Evolutionary conservation across 768 basidiomycete species (phyloP).

Genomic region (Rossbeevera mucosa): DNA sequence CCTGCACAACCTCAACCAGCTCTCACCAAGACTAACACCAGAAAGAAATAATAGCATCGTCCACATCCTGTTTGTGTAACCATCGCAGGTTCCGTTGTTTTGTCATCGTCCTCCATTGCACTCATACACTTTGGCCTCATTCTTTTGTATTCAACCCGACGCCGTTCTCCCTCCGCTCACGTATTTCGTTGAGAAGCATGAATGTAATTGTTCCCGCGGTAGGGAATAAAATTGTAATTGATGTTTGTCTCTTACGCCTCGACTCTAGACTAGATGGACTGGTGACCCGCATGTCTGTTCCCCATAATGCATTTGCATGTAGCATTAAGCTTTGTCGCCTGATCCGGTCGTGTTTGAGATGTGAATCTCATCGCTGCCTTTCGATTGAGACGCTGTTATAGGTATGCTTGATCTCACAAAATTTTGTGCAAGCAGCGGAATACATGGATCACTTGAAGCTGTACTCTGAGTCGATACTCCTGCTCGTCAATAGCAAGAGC

Average conservation of each 20-base stretch:
- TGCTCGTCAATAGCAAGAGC: background rate
- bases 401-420: background rate
- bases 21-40: slow-evolving; percentile 37
- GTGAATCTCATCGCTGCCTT: background rate
- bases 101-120: slow-evolving; percentile 20
- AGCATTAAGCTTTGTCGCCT: background rate
- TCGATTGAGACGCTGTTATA: background rate
- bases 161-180: slow-evolving; percentile 2
- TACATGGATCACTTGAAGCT: background rate
- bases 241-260: slow-evolving; percentile 4
- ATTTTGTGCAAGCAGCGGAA: background rate
- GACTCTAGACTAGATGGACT: slow-evolving; percentile 3
- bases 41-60: slow-evolving; percentile 36
- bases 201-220: slow-evolving; percentile 7
- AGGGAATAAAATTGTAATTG: slow-evolving; percentile 10
- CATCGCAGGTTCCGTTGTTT: slow-evolving; percentile 20
- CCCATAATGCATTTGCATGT: background rate
- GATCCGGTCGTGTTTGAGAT: background rate
- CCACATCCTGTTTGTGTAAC: slow-evolving; percentile 10
- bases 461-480: background rate
- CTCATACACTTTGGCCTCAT: slow-evolving; percentile 12
- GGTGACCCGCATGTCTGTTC: background rate
- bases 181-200: slow-evolving; percentile 6
- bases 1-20: slow-evolving; percentile 43
- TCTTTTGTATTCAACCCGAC: slow-evolving; percentile 9